Evolutionary conservation across 2,329 filamentous ascomycete species (phyloP).

Genomic region (Nothophaeocryptopus gaeumannii): DNA sequence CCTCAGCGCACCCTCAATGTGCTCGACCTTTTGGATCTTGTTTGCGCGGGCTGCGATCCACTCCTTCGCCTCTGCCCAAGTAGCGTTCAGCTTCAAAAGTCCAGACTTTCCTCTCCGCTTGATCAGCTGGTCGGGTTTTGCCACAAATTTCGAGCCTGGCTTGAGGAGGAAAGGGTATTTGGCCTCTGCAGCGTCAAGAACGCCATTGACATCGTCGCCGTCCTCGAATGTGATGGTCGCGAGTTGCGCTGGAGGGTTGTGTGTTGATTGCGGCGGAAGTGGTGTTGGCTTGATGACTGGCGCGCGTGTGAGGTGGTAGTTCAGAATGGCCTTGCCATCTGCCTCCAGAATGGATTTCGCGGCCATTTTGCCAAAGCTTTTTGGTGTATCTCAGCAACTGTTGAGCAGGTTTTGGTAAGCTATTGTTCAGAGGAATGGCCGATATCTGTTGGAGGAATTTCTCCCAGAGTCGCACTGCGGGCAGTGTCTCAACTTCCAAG

Average conservation of each 20-base stretch:
- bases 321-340: constrained; percentile 99
- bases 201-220: constrained; percentile 74
- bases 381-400: constrained; percentile 3
- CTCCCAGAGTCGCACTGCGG: constrained; percentile 8
- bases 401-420: constrained; percentile 22
- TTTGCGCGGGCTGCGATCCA: constrained; percentile 92
- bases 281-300: constrained; percentile 97
- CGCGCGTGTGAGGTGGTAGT: constrained; percentile 98
- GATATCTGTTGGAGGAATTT: constrained; percentile 25
- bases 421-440: constrained; percentile 13
- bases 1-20: constrained; percentile 79
- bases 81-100: constrained; percentile 93
- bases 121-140: constrained; percentile 99
- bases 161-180: constrained; percentile 94
- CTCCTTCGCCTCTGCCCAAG: constrained; percentile 87
- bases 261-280: constrained; percentile 75
- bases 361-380: constrained; percentile 62
- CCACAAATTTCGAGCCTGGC: constrained; percentile 85
- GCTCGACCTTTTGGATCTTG: constrained; percentile 91
- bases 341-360: constrained; percentile 98
- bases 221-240: constrained; percentile 91
- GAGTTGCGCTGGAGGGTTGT: constrained; percentile 89
- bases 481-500: not conserved
- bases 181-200: constrained; percentile 93
- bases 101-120: constrained; percentile 99